Percentiles rank a stretch among this genome's conserved stretches.
Evolutionary conservation across 352 stramenopile species (phyloP).

Genomic region (Pythium insidiosum): DNA sequence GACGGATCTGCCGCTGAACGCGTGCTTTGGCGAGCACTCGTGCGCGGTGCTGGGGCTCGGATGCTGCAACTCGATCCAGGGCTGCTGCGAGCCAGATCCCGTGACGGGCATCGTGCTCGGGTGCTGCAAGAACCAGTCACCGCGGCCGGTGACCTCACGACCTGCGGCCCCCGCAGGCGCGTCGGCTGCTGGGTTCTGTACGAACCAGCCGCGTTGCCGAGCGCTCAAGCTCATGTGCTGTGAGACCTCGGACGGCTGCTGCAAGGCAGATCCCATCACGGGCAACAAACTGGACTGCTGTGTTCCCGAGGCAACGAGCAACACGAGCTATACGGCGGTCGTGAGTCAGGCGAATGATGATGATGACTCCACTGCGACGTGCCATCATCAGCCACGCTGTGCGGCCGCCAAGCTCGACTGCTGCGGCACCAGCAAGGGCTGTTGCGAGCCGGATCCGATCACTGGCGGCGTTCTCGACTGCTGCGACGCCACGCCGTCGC

Average conservation of each 20-base stretch:
- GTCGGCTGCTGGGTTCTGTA: conserved; percentile 17
- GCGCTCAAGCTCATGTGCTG: conserved; percentile 39
- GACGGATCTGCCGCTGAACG: conserved; percentile 30
- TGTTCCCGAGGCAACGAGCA: conserved; percentile 1
- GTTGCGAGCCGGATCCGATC: conserved; percentile 27
- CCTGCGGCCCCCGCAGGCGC: background rate
- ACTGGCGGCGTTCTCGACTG: conserved; percentile 24
- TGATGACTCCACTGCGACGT: conserved; percentile 15
- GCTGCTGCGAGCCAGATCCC: conserved; percentile 53
- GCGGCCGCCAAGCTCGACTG: conserved; percentile 33
- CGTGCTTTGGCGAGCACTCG: conserved; percentile 54
- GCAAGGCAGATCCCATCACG: conserved; percentile 17
- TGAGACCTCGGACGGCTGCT: conserved; percentile 30
- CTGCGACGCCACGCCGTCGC: conserved; percentile 5
- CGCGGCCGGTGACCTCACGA: conserved; percentile 5
- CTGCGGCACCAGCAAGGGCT: conserved; percentile 28
- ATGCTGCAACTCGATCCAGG: conserved; percentile 66
- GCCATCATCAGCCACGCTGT: conserved; percentile 32
- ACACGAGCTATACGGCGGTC: no score
- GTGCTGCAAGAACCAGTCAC: conserved; percentile 55
- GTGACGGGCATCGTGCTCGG: conserved; percentile 34
- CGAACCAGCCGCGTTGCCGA: conserved; percentile 27
- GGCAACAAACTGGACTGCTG: conserved; percentile 36
- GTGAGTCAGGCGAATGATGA: no score
- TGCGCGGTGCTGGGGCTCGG: conserved; percentile 46